Conservation (phyloP, 139 green algal genomes). For the Parachlorella kessleri region DNA sequence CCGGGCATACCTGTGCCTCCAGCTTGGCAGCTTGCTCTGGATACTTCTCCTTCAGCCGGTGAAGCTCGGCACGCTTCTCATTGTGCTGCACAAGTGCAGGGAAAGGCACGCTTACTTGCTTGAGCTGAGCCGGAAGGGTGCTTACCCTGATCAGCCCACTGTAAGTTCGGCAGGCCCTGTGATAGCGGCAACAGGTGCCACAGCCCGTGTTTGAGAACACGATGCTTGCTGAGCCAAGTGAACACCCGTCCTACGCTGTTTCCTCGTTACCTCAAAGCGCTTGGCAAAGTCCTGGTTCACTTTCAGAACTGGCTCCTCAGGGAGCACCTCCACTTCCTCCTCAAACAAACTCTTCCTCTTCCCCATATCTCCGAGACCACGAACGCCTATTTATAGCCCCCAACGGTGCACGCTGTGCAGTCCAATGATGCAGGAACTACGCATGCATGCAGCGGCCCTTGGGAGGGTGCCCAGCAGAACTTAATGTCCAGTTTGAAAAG, state of each 20-base stretch:
- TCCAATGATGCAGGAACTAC: no score
- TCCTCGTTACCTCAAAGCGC: slow-evolving; percentile 69
- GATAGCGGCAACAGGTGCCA: background rate
- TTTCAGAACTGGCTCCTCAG: slow-evolving; percentile 29
- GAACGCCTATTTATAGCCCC: no score
- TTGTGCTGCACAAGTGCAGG: slow-evolving; percentile 71
- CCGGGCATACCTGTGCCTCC: slow-evolving; percentile 30
- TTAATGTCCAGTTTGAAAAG: no score
- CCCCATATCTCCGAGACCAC: no score
- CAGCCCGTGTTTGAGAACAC: background rate
- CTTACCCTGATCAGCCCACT: background rate
- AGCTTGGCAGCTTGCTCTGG: slow-evolving; percentile 66
- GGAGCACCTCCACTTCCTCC: slow-evolving; percentile 36
- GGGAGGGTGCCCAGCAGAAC: no score
- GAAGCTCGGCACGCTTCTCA: slow-evolving; percentile 80
- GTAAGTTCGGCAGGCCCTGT: background rate
- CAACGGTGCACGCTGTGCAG: no score
- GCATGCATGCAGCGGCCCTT: no score
- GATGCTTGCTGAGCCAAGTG: background rate
- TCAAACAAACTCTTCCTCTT: slow-evolving; percentile 56
- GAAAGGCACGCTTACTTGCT: background rate
- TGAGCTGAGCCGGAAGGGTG: background rate
- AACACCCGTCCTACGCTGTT: background rate
- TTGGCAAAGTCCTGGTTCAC: slow-evolving; percentile 76
- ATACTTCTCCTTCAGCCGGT: slow-evolving; percentile 80